Conservation (phyloP, 441 rosid species). For the Gossypium schwendimanii region DNA sequence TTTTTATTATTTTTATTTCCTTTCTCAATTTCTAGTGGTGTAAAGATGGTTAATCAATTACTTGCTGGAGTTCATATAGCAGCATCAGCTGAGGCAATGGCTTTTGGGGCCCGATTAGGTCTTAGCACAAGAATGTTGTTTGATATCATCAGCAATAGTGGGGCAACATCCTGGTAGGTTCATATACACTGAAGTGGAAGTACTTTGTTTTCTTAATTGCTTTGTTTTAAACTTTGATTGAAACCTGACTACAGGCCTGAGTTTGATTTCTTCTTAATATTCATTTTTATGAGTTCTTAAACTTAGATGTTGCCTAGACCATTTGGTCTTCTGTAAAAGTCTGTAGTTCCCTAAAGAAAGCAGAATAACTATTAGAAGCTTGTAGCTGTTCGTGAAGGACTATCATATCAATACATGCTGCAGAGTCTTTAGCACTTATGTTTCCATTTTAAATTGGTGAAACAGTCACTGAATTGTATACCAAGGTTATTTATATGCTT, state of each 20-base stretch:
- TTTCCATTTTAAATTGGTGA: background rate
- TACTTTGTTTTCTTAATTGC: background rate
- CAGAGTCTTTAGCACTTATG: background rate
- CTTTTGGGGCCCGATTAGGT: slow-evolving; percentile 90
- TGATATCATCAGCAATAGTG: slow-evolving; percentile 49
- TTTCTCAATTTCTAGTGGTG: slow-evolving; percentile 45
- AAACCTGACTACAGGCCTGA: slow-evolving; percentile 3
- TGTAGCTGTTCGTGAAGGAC: background rate
- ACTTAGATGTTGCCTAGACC: background rate
- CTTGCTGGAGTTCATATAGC: slow-evolving; percentile 99
- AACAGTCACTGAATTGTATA: background rate
- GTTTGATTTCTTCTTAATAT: slow-evolving; percentile 3
- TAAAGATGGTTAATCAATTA: slow-evolving; percentile 93
- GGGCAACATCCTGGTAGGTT: slow-evolving; percentile 88
- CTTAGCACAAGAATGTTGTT: slow-evolving; percentile 75
- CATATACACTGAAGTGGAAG: background rate
- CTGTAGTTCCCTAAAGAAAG: background rate
- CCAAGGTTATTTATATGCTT: background rate
- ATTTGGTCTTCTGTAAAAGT: background rate
- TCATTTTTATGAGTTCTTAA: background rate
- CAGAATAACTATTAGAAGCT: background rate
- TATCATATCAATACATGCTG: background rate
- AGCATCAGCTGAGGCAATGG: slow-evolving; percentile 96
- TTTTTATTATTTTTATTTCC: slow-evolving; percentile 15
- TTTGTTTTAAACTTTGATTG: background rate